A percentile compares a stretch with the other conserved stretches of the same genome.
phyloP scores from a whole-genome alignment of 2,329 filamentous ascomycete genomes.

The Mycocentrospora acerina region DNA sequence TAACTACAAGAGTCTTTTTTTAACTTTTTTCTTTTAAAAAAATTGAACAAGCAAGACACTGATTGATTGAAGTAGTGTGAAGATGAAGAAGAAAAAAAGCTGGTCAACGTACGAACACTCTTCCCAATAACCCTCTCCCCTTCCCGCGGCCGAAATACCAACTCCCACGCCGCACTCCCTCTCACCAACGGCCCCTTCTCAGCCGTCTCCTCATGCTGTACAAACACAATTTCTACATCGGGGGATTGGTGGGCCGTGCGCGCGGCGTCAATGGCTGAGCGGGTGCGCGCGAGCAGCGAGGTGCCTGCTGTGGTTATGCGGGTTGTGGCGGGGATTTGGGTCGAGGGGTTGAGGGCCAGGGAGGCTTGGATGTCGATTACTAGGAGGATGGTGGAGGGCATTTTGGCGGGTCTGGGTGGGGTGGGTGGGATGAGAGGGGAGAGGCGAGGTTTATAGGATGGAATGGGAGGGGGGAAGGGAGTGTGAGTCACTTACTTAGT shows the following conservation, averaged over 20 bases:
- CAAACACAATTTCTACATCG: constrained; percentile 6
- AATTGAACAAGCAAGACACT: no score
- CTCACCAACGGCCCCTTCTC: constrained; percentile 3
- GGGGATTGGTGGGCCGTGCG: background rate
- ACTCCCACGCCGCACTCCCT: constrained; percentile 8
- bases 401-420: background rate
- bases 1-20: no score
- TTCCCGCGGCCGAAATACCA: constrained; percentile 8
- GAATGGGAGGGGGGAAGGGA: no score
- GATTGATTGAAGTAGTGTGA: no score
- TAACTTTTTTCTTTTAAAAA: no score
- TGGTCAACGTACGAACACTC: constrained; percentile 9
- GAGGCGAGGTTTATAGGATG: no score
- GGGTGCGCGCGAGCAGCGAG: background rate
- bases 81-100: no score
- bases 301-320: constrained; percentile 4
- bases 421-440: no score
- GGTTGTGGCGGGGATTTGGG: constrained; percentile 3
- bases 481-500: no score
- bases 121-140: constrained; percentile 5
- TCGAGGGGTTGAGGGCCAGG: constrained; percentile 1
- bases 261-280: constrained; percentile 2
- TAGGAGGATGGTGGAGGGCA: constrained; percentile 12
- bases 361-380: constrained; percentile 10
- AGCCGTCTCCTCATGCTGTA: constrained; percentile 12